Conservation (phyloP, 371 early-diverging fungal genomes). For the Mortierella sp. region DNA sequence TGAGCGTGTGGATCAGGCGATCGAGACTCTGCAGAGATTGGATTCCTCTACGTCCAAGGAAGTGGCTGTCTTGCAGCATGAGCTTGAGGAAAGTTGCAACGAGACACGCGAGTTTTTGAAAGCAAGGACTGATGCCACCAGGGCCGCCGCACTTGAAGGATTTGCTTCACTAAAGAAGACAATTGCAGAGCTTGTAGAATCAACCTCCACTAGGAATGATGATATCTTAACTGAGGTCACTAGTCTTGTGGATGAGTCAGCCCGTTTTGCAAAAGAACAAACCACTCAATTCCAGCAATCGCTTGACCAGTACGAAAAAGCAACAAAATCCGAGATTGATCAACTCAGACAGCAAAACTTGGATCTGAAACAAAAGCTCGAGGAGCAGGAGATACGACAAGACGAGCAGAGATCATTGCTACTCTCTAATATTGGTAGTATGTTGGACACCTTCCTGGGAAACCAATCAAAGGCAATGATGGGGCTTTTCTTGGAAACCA, state of each 20-base stretch:
- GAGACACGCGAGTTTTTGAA: constrained; percentile 26
- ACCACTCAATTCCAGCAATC: constrained; percentile 15
- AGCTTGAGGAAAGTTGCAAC: constrained; percentile 19
- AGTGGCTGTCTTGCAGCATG: constrained; percentile 14
- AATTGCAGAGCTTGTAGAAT: constrained; percentile 14
- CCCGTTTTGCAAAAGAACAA: constrained; percentile 21
- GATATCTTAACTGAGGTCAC: constrained; percentile 7
- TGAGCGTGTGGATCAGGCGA: constrained; percentile 27
- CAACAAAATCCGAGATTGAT: constrained; percentile 26
- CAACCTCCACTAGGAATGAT: constrained; percentile 24
- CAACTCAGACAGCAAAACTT: constrained; percentile 27
- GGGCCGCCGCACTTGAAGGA: constrained; percentile 13
- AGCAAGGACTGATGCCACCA: constrained; percentile 10
- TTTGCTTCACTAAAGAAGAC: constrained; percentile 27
- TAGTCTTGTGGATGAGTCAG: constrained; percentile 28
- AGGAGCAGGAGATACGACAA: constrained; percentile 20
- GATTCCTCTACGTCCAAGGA: constrained; percentile 11
- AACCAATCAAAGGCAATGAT: constrained; percentile 27
- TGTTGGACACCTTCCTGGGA: constrained; percentile 29
- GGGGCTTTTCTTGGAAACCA: constrained; percentile 19
- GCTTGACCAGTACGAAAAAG: constrained; percentile 21
- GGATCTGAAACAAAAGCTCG: constrained; percentile 20
- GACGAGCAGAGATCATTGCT: constrained; percentile 19
- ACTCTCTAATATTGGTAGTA: constrained; percentile 21
- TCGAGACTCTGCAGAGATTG: constrained; percentile 7